Percentiles rank a stretch among this genome's conserved stretches.
Evolutionary conservation across 495 filamentous ascomycete species (phyloP).

Genomic region (Penicillium steckii): DNA sequence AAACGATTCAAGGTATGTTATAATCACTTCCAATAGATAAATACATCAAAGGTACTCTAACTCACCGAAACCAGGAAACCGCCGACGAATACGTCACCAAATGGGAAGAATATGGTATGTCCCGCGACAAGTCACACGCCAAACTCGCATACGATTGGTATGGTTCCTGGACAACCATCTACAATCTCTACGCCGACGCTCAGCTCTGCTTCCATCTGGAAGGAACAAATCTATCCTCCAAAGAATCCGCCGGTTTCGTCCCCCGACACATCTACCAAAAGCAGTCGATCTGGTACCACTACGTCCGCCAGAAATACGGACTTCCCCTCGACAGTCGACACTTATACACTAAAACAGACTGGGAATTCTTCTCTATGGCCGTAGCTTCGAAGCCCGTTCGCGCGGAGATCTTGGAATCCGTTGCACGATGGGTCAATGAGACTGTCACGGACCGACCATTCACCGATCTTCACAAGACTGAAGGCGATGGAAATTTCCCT

Average conservation of each 20-base stretch:
- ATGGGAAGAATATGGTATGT: slow-evolving; percentile 81
- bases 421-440: slow-evolving; percentile 85
- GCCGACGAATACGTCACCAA: slow-evolving; percentile 75
- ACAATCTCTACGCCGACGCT: slow-evolving; percentile 84
- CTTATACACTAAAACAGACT: slow-evolving; percentile 87
- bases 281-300: slow-evolving; percentile 83
- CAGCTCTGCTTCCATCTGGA: slow-evolving; percentile 79
- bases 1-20: slow-evolving; percentile 58
- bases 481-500: slow-evolving; percentile 64
- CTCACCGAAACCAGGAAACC: slow-evolving; percentile 46
- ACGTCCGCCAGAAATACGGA: slow-evolving; percentile 78
- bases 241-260: slow-evolving; percentile 51
- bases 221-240: slow-evolving; percentile 25
- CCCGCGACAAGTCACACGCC: slow-evolving; percentile 77
- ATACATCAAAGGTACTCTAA: not conserved
- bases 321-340: slow-evolving; percentile 86
- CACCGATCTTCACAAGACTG: slow-evolving; percentile 83
- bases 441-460: slow-evolving; percentile 75
- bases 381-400: slow-evolving; percentile 66
- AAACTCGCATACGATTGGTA: slow-evolving; percentile 95
- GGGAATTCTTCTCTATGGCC: slow-evolving; percentile 88
- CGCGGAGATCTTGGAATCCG: slow-evolving; percentile 69
- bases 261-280: slow-evolving; percentile 75
- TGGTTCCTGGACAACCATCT: slow-evolving; percentile 92
- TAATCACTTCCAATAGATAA: not conserved